A percentile compares a stretch with the other conserved stretches of the same genome.
Evolutionary conservation across 768 basidiomycete species (phyloP).

Genomic region (Tulasnella sp.): DNA sequence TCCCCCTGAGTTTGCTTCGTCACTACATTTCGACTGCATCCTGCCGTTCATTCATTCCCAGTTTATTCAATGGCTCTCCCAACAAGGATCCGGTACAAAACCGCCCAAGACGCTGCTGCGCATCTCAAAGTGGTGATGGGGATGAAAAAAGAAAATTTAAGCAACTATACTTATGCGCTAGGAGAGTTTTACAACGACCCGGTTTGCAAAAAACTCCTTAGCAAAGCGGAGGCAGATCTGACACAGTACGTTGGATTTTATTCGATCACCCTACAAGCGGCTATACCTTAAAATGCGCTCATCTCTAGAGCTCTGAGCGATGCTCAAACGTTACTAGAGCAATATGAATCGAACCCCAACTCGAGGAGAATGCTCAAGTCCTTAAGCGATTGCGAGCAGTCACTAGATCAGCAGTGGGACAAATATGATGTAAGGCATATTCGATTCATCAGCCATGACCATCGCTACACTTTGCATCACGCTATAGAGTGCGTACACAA

Average conservation of each 20-base stretch:
- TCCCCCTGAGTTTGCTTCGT: background rate
- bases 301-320: background rate
- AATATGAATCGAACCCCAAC: background rate
- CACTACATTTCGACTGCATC: background rate
- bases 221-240: background rate
- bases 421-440: background rate
- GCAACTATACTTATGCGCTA: background rate
- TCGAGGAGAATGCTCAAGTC: background rate
- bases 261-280: background rate
- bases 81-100: background rate
- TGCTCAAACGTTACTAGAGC: background rate
- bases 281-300: background rate
- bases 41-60: background rate
- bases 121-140: background rate
- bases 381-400: background rate
- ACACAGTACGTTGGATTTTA: background rate
- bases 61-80: background rate
- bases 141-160: background rate
- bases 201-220: background rate
- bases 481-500: background rate
- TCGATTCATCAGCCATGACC: background rate
- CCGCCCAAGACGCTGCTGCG: background rate
- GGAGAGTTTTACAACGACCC: background rate
- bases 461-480: background rate
- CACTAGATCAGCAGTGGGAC: background rate